Evolutionary conservation across 441 rosid genomes (phyloP).

Genomic region (Lagerstroemia fauriei): DNA sequence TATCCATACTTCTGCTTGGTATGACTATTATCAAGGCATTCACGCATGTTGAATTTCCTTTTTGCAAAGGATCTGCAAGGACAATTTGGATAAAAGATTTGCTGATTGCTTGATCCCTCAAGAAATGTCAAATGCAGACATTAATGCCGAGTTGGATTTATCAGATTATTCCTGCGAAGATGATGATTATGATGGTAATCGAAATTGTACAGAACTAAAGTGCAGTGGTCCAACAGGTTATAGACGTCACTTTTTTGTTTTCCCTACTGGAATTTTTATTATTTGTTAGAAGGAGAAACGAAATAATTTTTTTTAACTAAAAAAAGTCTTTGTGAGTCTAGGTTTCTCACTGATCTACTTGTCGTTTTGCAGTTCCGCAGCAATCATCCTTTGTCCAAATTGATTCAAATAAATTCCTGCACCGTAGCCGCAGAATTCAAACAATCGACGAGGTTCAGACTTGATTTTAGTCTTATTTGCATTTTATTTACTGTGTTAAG

Average conservation of each 20-base stretch:
- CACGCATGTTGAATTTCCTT: conserved; percentile 17
- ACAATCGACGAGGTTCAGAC: conserved; percentile 82
- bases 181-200: conserved; percentile 58
- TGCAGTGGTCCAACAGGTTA: conserved; percentile 52
- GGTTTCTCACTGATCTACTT: not conserved
- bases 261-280: not conserved
- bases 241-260: conserved; percentile 21
- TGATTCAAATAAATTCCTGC: conserved; percentile 73
- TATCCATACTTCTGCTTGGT: not conserved
- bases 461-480: conserved; percentile 31
- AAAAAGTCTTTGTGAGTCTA: not conserved
- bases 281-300: not conserved
- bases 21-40: not conserved
- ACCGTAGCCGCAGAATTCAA: conserved; percentile 79
- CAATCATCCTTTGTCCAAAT: conserved; percentile 65
- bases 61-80: conserved; percentile 73
- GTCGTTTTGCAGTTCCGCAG: conserved; percentile 45
- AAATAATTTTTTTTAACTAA: too few relatives aligned
- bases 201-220: conserved; percentile 51
- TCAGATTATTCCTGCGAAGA: conserved; percentile 70
- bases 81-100: conserved; percentile 61
- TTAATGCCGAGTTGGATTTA: conserved; percentile 87
- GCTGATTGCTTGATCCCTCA: conserved; percentile 80
- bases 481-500: not conserved
- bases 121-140: conserved; percentile 91